Evolutionary conservation across 257 asterid genomes (phyloP), one percentile per base, ranked within the genome.

Genomic region (Solanum clarkiae): DNA sequence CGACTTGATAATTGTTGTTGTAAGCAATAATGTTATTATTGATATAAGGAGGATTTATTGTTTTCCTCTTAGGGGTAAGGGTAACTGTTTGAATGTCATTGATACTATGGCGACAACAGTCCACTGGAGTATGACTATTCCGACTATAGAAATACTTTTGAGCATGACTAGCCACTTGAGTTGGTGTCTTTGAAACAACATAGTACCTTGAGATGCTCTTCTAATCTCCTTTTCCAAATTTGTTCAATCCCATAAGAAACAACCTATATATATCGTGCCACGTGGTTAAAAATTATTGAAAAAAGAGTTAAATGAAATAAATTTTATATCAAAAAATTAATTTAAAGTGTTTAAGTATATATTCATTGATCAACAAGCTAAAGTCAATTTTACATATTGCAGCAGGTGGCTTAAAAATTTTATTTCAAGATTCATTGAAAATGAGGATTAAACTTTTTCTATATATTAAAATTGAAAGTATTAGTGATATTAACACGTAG

Each of bases 151-250:
- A 93, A 74, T 87, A 90, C 71, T 91, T 91, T 6, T 90, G 96
- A 4, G 91, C 94, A 32, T 93, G 96, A 75, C 95, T 91, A 0
- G 93, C 94, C 0, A 93, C 92, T 36, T 93, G 95, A 0, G 89
- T 89, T 0, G 95, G 90, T 53, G 92, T 91, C 62, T 88, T 89
- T 16, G 86, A 84, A 14, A 57, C 12, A 7, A 92, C 93, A 36
- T 85, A 89, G 88, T 88, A 70, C 86, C 92, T 88, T 2, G 40
- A 36, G 71, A 93, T 93, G 90, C 92, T 90, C 14, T 89, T 84
- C 94, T 94, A 91, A 55, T 93, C 91, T 0, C 93, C 95, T 84
- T 86, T 93, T 1, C 92, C 93, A 7, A 71, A 93, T 42, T 47
- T 86, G 88, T 89, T 86, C 16, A 92, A 86, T 70, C 95, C 95